Conservation (phyloP, 2,329 filamentous ascomycete genomes). For the Cryoendolithus antarcticus region DNA sequence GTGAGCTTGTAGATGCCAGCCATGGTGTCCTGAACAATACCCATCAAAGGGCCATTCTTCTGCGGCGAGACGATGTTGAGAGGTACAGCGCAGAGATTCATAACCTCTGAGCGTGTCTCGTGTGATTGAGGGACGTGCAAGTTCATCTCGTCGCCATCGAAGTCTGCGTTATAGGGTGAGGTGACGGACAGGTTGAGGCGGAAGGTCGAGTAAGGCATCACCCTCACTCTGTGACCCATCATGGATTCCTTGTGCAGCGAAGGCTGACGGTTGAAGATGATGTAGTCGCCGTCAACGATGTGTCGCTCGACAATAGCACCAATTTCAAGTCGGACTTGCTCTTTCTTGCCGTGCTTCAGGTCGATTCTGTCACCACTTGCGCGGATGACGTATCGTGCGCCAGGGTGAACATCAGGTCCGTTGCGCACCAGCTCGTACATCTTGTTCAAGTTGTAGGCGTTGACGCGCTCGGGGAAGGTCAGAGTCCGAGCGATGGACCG, state of each 20-base stretch:
- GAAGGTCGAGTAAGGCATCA: constrained; percentile 99
- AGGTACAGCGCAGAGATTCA: constrained; percentile 92
- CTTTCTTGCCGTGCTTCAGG: constrained; percentile 81
- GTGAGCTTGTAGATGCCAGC: constrained; percentile 96
- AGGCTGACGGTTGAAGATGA: constrained; percentile 99
- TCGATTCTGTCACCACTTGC: constrained; percentile 91
- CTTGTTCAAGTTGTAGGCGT: constrained; percentile 92
- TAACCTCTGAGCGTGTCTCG: constrained; percentile 89
- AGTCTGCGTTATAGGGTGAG: constrained; percentile 98
- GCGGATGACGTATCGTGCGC: constrained; percentile 91
- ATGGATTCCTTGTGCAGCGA: constrained; percentile 99
- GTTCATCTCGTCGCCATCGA: constrained; percentile 99
- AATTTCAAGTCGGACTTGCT: constrained; percentile 77
- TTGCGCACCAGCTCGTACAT: constrained; percentile 82
- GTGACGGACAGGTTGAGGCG: constrained; percentile 94
- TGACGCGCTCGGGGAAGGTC: constrained; percentile 95
- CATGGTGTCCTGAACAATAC: constrained; percentile 96
- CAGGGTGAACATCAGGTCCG: constrained; percentile 87
- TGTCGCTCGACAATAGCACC: constrained; percentile 99
- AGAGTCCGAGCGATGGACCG: constrained; percentile 83
- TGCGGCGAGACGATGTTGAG: constrained; percentile 97
- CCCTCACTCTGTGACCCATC: constrained; percentile 96
- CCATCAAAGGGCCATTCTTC: constrained; percentile 94
- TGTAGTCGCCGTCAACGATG: constrained; percentile 88
- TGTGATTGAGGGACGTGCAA: constrained; percentile 97